Conservation (phyloP, 1,284 basidiomycete species). For the Naganishia cerealis region DNA sequence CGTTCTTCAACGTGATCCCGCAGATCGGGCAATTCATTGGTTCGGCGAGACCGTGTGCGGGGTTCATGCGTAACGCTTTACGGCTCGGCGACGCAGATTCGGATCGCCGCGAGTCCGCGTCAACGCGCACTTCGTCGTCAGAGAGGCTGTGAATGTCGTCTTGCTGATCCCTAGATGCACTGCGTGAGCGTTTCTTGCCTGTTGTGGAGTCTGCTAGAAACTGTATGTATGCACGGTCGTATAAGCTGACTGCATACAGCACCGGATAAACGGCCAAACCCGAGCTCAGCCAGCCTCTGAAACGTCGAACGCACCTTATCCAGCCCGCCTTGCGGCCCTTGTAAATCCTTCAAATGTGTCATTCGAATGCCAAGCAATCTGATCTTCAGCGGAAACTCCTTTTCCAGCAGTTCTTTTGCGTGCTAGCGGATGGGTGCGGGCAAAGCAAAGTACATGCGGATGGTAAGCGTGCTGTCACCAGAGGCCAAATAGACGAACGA, state of each 20-base stretch:
- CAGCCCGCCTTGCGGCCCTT: constrained; percentile 18
- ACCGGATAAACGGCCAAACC: background rate
- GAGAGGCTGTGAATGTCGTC: background rate
- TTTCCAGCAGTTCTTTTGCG: constrained; percentile 75
- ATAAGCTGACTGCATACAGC: background rate
- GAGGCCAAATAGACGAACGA: too few species aligned
- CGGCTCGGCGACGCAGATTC: constrained; percentile 11
- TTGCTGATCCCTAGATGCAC: constrained; percentile 25
- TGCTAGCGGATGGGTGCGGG: constrained; percentile 56
- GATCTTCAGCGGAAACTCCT: constrained; percentile 73
- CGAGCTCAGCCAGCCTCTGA: background rate
- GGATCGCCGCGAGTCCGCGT: constrained; percentile 1
- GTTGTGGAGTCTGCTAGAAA: constrained; percentile 5
- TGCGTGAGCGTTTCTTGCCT: constrained; percentile 16
- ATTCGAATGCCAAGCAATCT: constrained; percentile 78
- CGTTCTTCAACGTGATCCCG: constrained; percentile 37
- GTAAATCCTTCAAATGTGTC: constrained; percentile 78
- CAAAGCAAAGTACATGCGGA: constrained; percentile 34
- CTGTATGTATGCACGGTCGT: background rate
- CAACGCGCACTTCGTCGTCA: background rate
- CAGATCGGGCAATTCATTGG: constrained; percentile 49
- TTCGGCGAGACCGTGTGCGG: constrained; percentile 8
- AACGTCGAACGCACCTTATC: constrained; percentile 13
- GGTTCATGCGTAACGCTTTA: constrained; percentile 11
- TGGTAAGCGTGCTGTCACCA: constrained; percentile 2